Percentiles rank a stretch among this genome's conserved stretches.
phyloP scores from a whole-genome alignment of 2,329 filamentous ascomycete species.

The Fusarium avenaceum region DNA sequence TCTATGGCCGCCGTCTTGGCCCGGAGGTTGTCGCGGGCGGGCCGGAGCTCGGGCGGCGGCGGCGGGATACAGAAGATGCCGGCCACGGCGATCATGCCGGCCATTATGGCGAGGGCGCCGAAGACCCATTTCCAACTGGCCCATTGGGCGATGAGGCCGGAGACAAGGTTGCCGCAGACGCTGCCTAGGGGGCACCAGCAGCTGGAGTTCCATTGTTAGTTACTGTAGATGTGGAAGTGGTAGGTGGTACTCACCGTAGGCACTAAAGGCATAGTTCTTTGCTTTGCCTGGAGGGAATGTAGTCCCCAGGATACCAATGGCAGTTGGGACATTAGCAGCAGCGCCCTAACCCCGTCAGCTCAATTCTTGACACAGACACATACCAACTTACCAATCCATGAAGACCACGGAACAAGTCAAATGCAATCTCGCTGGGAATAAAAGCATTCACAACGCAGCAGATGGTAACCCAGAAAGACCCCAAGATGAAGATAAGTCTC shows the following conservation, averaged over 20 bases:
- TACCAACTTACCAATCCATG: constrained; percentile 66
- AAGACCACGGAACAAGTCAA: constrained; percentile 75
- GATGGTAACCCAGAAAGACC: constrained; percentile 72
- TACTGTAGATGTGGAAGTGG: not conserved
- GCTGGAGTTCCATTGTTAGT: constrained; percentile 52
- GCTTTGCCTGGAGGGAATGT: constrained; percentile 76
- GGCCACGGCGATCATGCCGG: constrained; percentile 67
- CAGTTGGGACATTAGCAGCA: constrained; percentile 78
- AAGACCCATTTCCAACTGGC: constrained; percentile 77
- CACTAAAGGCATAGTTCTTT: constrained; percentile 78
- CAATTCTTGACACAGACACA: too few species aligned
- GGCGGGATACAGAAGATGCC: constrained; percentile 72
- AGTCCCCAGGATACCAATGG: constrained; percentile 76
- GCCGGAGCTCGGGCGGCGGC: constrained; percentile 54
- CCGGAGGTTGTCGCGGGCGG: constrained; percentile 44
- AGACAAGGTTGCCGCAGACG: constrained; percentile 74
- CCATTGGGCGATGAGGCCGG: constrained; percentile 74
- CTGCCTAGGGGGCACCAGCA: constrained; percentile 73
- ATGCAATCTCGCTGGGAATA: constrained; percentile 74
- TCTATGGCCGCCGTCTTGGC: constrained; percentile 66
- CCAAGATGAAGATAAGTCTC: constrained; percentile 73
- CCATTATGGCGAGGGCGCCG: constrained; percentile 72
- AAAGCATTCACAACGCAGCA: constrained; percentile 73
- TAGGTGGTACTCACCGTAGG: constrained; percentile 62
- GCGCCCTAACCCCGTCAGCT: constrained; percentile 61